Evolutionary conservation across 2,329 filamentous ascomycete species (phyloP).

Genomic region (Aspergillus fumigatus): DNA sequence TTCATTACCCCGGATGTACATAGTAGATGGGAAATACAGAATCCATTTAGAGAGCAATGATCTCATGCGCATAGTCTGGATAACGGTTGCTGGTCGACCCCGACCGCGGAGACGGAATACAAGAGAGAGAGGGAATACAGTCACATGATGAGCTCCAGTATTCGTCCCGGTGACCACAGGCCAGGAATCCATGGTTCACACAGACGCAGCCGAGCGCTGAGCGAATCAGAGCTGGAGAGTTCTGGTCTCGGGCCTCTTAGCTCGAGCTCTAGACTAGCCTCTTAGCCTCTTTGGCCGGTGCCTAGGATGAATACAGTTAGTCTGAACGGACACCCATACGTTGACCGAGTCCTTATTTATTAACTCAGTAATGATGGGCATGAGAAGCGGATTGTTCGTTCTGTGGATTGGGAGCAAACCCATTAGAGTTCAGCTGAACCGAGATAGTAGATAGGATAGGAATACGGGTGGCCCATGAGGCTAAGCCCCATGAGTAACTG

Average conservation of each 20-base stretch:
- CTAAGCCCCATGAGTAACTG: slow-evolving; percentile 4
- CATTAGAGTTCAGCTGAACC: neutral
- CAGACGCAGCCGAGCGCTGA: neutral
- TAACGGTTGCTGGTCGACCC: neutral
- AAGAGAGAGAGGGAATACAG: neutral
- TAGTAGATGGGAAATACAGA: neutral
- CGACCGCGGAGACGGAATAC: no score
- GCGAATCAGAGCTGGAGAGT: neutral
- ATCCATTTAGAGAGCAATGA: neutral
- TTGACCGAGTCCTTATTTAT: no score
- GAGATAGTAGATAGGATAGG: no score
- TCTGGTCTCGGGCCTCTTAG: neutral
- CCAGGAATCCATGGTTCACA: neutral
- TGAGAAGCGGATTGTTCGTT: no score
- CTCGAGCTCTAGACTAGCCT: neutral
- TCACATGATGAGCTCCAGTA: neutral
- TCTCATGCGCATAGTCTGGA: neutral
- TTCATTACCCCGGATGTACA: neutral
- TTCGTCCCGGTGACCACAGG: neutral
- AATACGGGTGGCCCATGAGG: neutral
- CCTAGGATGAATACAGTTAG: neutral
- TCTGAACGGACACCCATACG: no score
- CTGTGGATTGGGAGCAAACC: no score
- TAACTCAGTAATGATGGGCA: no score
- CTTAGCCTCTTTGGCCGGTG: neutral